Percentiles rank a stretch among this genome's conserved stretches.
Conservation (phyloP, 768 basidiomycete genomes). For the Trametes meyenii region DNA sequence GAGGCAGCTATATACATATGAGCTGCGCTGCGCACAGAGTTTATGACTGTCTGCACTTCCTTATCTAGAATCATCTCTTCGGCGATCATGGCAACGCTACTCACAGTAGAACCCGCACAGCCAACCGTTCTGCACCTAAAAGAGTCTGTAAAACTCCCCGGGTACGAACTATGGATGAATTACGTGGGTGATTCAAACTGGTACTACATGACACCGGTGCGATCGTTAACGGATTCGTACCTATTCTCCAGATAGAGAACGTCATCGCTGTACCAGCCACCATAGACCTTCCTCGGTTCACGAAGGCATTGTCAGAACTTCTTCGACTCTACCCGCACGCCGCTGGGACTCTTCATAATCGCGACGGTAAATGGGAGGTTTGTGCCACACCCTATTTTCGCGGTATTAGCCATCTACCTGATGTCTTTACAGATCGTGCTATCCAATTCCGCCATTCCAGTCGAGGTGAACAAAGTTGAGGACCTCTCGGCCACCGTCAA, state of each 20-base stretch:
- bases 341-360: constrained; percentile 8
- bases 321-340: constrained; percentile 15
- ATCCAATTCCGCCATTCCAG: not conserved
- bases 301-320: not conserved
- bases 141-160: constrained; percentile 12
- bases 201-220: not conserved
- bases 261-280: constrained; percentile 20
- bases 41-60: not conserved
- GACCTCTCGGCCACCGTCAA: not conserved
- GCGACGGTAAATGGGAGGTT: constrained; percentile 14
- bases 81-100: not conserved
- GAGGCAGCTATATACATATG: too few relatives aligned
- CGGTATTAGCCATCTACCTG: not conserved
- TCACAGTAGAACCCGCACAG: not conserved
- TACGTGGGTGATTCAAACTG: constrained; percentile 18
- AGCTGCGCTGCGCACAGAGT: not conserved
- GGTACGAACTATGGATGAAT: constrained; percentile 26
- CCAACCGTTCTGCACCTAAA: not conserved
- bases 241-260: constrained; percentile 23
- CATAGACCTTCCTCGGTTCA: constrained; percentile 7
- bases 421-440: not conserved
- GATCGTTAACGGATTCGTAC: not conserved
- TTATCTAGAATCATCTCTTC: not conserved
- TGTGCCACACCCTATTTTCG: not conserved
- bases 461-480: not conserved